phyloP scores from a whole-genome alignment of 192 early-diverging fungal species.

The Podila epicladia region DNA sequence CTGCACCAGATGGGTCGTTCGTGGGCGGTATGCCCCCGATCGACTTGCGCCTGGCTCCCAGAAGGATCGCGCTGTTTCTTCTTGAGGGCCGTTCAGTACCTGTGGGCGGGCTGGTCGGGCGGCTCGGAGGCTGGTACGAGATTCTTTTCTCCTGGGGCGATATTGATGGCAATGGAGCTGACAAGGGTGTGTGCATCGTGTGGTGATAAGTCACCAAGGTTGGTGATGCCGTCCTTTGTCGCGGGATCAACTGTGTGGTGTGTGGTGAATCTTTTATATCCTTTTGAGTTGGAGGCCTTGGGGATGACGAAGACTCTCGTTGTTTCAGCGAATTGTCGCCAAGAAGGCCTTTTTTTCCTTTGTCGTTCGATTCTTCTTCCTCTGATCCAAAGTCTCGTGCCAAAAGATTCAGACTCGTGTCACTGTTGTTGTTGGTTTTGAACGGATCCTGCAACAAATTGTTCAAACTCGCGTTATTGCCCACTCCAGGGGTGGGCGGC shows the following conservation, averaged over 20 bases:
- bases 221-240: background rate
- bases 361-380: background rate
- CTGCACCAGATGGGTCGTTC: background rate
- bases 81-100: background rate
- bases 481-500: background rate
- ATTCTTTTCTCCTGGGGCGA: background rate
- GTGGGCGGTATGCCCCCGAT: background rate
- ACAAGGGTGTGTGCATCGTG: background rate
- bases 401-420: background rate
- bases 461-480: background rate
- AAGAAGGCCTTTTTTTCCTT: no score
- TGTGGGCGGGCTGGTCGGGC: background rate
- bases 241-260: background rate
- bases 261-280: background rate
- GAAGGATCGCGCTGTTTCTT: constrained; percentile 1
- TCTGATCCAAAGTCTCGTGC: background rate
- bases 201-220: background rate
- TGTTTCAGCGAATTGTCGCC: no score
- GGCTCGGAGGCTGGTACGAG: background rate
- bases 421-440: constrained; percentile 33
- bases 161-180: background rate
- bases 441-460: constrained; percentile 16
- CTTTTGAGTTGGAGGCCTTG: no score
- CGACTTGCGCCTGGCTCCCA: background rate
- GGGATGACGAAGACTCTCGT: no score